Evolutionary conservation across 2,329 filamentous ascomycete species (phyloP).

Genomic region (Monosporascus sp.): DNA sequence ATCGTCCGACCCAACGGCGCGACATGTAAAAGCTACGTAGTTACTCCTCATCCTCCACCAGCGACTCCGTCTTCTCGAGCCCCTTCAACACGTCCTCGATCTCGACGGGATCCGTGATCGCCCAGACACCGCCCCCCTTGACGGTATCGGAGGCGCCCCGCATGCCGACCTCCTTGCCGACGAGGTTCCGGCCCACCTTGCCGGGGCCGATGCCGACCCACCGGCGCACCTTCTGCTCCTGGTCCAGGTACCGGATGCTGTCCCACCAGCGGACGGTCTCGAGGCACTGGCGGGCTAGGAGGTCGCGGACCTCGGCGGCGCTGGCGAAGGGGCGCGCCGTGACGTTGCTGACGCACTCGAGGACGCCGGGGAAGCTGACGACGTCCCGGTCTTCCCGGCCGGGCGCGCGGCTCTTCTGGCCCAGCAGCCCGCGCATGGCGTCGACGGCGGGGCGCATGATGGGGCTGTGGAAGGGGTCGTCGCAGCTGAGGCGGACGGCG

Average conservation of each 20-base stretch:
- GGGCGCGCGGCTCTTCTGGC: constrained; percentile 48
- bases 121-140: constrained; percentile 91
- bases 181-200: constrained; percentile 87
- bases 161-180: constrained; percentile 93
- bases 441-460: constrained; percentile 82
- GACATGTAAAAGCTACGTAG: neutral
- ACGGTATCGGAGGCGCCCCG: constrained; percentile 63
- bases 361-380: constrained; percentile 66
- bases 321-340: constrained; percentile 71
- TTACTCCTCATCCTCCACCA: constrained; percentile 43
- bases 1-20: too few relatives aligned
- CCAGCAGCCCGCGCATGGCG: constrained; percentile 65
- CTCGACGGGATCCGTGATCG: constrained; percentile 74
- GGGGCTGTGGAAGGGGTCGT: constrained; percentile 86
- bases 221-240: constrained; percentile 71
- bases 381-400: constrained; percentile 56
- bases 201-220: constrained; percentile 93
- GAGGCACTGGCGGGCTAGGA: constrained; percentile 76
- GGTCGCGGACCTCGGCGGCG: constrained; percentile 68
- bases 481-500: constrained; percentile 78
- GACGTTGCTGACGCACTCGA: constrained; percentile 84
- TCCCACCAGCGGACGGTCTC: constrained; percentile 95
- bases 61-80: constrained; percentile 57
- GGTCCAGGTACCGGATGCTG: constrained; percentile 82
- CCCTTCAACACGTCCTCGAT: constrained; percentile 63